Evolutionary conservation across 805 yeast genomes (phyloP).

Genomic region (Cephaloascus albidus): DNA sequence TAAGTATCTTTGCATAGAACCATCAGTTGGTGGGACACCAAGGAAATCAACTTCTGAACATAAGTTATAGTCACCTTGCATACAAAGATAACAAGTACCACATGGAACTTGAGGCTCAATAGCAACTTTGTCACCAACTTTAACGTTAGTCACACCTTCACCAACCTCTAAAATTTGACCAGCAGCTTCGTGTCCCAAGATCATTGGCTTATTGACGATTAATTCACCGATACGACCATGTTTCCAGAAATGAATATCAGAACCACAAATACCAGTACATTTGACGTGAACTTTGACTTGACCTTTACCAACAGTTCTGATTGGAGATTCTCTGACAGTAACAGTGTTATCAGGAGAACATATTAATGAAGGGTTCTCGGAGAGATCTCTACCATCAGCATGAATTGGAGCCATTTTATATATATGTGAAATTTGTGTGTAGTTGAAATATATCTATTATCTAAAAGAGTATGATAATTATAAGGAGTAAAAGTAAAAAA

Average conservation of each 20-base stretch:
- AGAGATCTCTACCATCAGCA: neutral
- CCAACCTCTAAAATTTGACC: conserved; percentile 42
- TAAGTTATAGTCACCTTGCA: conserved; percentile 28
- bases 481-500: too few species aligned
- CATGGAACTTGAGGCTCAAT: conserved; percentile 51
- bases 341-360: neutral
- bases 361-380: neutral
- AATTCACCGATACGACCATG: conserved; percentile 66
- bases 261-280: conserved; percentile 84
- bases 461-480: too few species aligned
- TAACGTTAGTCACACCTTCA: conserved; percentile 30
- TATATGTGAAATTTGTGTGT: neutral
- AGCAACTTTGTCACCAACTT: conserved; percentile 39
- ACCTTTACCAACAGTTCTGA: conserved; percentile 17
- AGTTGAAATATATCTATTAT: too few species aligned
- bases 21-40: conserved; percentile 26
- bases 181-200: conserved; percentile 36
- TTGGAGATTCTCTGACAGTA: conserved; percentile 3
- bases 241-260: conserved; percentile 75
- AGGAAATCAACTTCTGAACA: conserved; percentile 27
- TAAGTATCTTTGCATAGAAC: conserved; percentile 27
- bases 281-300: conserved; percentile 65
- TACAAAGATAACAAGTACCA: conserved; percentile 24
- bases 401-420: neutral
- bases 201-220: conserved; percentile 20